A percentile compares a stretch with the other conserved stretches of the same genome.
Conservation (phyloP, 176 grass and related monocot genomes). For the Rhynchospora breviuscula region DNA sequence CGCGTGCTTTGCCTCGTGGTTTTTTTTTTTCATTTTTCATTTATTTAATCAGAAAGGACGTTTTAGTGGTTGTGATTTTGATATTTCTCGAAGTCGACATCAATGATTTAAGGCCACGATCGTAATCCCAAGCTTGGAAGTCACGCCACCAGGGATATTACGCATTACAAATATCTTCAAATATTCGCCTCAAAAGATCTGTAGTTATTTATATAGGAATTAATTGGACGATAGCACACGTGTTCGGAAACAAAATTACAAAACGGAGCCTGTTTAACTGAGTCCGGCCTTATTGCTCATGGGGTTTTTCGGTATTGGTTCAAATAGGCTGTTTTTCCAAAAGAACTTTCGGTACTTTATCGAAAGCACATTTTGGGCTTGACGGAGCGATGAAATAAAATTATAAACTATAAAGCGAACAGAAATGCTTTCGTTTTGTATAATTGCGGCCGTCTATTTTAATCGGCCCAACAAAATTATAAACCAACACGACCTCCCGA, state of each 20-base stretch:
- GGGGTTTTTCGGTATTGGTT: too few species aligned
- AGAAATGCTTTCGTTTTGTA: not conserved
- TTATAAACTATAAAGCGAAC: not conserved
- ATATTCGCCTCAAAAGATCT: too few species aligned
- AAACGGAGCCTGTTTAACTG: too few species aligned
- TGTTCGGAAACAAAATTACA: too few species aligned
- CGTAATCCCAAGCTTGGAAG: not conserved
- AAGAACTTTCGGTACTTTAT: not conserved
- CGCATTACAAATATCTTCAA: too few species aligned
- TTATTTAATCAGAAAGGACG: not conserved
- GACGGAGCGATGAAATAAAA: not conserved
- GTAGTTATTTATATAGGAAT: too few species aligned
- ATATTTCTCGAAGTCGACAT: not conserved
- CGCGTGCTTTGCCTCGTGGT: not conserved
- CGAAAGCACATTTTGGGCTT: not conserved
- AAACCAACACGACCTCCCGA: not conserved
- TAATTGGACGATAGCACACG: too few species aligned
- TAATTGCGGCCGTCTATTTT: not conserved
- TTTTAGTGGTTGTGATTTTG: not conserved
- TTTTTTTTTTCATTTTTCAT: not conserved
- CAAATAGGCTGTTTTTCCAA: too few species aligned
- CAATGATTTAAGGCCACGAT: not conserved
- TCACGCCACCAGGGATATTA: not conserved
- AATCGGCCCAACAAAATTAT: not conserved
- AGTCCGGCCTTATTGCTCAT: too few species aligned